phyloP scores from a whole-genome alignment of 805 yeast genomes.

The Candida germanica region DNA sequence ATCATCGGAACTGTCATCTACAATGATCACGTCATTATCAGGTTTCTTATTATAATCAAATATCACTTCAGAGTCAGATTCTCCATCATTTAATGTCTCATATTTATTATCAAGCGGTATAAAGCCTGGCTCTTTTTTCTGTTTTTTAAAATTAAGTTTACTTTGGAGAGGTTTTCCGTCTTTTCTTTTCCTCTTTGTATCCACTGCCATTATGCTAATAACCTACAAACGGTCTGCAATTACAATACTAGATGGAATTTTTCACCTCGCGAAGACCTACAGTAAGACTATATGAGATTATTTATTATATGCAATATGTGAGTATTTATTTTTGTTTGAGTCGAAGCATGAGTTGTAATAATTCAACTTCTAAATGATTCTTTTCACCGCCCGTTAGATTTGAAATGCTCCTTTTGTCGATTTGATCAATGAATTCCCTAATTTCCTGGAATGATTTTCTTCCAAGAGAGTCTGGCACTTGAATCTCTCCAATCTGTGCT shows the following conservation, averaged over 20 bases:
- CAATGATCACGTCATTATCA: slow-evolving; percentile 22
- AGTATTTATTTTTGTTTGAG: slow-evolving; percentile 17
- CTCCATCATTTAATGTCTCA: slow-evolving; percentile 15
- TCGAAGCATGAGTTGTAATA: slow-evolving; percentile 33
- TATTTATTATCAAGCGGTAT: slow-evolving; percentile 19
- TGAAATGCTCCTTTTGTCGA: neutral
- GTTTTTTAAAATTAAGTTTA: slow-evolving; percentile 9
- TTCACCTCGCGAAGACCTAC: neutral
- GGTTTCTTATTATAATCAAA: slow-evolving; percentile 19
- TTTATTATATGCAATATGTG: too few species aligned
- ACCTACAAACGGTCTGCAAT: too few species aligned
- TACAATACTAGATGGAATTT: too few species aligned
- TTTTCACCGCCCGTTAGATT: slow-evolving; percentile 11
- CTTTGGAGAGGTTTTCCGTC: slow-evolving; percentile 19
- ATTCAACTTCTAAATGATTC: slow-evolving; percentile 29
- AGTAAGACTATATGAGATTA: neutral
- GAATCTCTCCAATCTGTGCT: too few species aligned
- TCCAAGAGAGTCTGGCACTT: neutral
- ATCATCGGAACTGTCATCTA: slow-evolving; percentile 17
- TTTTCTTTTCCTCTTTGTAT: slow-evolving; percentile 27
- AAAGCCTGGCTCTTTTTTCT: slow-evolving; percentile 8
- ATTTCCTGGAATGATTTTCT: neutral
- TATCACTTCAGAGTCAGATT: slow-evolving; percentile 20
- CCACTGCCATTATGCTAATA: too few species aligned
- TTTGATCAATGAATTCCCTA: neutral